Base-by-base conservation (phyloP, 2,329 filamentous ascomycete species). In the Xylariaceae sp. region DNA sequence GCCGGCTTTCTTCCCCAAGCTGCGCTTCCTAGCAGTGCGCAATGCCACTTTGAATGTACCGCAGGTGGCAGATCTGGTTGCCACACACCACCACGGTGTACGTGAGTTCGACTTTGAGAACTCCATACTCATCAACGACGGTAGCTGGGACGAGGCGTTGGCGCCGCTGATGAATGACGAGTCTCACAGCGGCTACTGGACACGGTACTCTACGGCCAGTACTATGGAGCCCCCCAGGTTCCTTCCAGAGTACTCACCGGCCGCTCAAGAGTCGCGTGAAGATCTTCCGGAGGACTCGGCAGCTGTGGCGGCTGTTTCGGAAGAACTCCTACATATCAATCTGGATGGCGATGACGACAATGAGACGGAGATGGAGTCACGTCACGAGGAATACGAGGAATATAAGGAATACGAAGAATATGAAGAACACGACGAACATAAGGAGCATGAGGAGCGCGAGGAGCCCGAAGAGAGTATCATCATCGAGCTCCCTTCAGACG, bases 141-240 rank as follows among this genome's bases (percentile, higher is more conserved):
- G 85, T 19, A 83, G 73, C 43, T 95, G 88, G 88, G 85, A 93
- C 44, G 83, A 89, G 22, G 88, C 87, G 0, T 74, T 95, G n/a
- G 78, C 81, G 30, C 85, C 86, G 2, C 67, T 94, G 42, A 79
- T 76, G 56, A 56, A 71, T 57, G 61, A 69, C 48, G 65, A 55
- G 48, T 67, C 59, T 54, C 70, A 61, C 48, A 66, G 57, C 39
- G 62, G 65, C 24, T 56, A 64, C 17, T 74, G 71, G 71, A 67
- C 66, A 9, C 60, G 66, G 16, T 56, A 65, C 41, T 71, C 68
- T 3, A 54, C 60, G 18, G 62, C 57, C 12, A 61, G 57, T 26
- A 57, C 57, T 39, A 62, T 63, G 45, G 53, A 52, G 37, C 30
- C 41, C 33, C 39, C 49, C 17, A 60, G 60, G 42, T 45, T 60